Conservation (phyloP, 495 filamentous ascomycete genomes). For the Penicillium fimorum region DNA sequence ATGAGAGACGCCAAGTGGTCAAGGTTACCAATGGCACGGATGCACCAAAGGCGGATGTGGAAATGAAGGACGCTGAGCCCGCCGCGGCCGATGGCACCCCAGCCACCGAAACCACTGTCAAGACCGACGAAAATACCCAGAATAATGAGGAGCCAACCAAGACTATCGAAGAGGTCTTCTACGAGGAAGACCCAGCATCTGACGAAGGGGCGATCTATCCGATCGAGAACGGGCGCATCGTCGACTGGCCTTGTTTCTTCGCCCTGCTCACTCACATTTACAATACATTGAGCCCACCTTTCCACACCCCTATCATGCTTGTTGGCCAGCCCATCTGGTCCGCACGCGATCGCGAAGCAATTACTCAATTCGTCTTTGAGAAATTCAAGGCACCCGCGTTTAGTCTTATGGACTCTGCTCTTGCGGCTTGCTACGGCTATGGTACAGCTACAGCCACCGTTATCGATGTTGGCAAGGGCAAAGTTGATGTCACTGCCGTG, state of each 20-base stretch:
- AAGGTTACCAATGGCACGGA: slow-evolving; percentile 38
- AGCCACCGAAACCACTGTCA: slow-evolving; percentile 11
- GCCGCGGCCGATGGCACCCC: slow-evolving; percentile 17
- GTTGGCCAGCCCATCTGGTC: slow-evolving; percentile 87
- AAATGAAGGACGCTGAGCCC: slow-evolving; percentile 39
- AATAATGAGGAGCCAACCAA: slow-evolving; percentile 22
- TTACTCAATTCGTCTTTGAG: slow-evolving; percentile 93
- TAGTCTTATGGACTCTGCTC: slow-evolving; percentile 77
- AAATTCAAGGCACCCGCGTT: slow-evolving; percentile 93
- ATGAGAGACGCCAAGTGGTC: slow-evolving; percentile 60
- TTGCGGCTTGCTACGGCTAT: slow-evolving; percentile 81
- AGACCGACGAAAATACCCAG: slow-evolving; percentile 22
- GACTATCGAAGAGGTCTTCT: slow-evolving; percentile 53
- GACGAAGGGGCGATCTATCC: slow-evolving; percentile 89
- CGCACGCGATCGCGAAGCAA: slow-evolving; percentile 70
- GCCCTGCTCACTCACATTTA: slow-evolving; percentile 86
- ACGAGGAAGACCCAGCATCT: slow-evolving; percentile 83
- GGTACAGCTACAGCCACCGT: slow-evolving; percentile 74
- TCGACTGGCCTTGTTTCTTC: slow-evolving; percentile 86
- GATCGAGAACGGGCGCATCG: slow-evolving; percentile 77
- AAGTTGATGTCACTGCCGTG: slow-evolving; percentile 88
- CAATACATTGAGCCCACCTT: slow-evolving; percentile 78
- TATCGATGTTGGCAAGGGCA: slow-evolving; percentile 84
- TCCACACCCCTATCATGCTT: slow-evolving; percentile 91
- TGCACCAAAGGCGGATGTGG: slow-evolving; percentile 47